Evolutionary conservation across 2,329 filamentous ascomycete genomes (phyloP).

Genomic region (Ceratocystiopsis minuta): DNA sequence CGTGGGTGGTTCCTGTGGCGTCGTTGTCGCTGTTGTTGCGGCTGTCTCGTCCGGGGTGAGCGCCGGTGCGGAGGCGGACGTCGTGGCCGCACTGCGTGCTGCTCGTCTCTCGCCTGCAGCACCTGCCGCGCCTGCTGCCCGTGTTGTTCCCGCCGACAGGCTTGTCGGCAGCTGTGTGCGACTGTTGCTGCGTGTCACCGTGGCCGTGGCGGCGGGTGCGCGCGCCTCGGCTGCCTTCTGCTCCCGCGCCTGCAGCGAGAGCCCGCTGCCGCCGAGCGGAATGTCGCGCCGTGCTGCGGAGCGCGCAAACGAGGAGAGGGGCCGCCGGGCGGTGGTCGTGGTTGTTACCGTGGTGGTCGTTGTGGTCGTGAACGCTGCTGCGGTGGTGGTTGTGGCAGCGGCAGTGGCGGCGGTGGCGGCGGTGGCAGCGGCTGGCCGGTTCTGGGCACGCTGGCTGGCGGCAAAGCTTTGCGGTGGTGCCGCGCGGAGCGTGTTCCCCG

Average conservation of each 20-base stretch:
- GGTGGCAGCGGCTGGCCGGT: constrained; percentile 18
- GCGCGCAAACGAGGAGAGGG: constrained; percentile 1
- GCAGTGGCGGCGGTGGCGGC: not conserved
- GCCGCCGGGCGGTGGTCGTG: not conserved
- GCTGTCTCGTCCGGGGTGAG: not conserved
- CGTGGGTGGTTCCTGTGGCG: too few species aligned
- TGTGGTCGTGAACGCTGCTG: not conserved
- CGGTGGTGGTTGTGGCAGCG: not conserved
- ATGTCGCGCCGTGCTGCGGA: constrained; percentile 7
- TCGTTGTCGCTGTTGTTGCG: too few species aligned
- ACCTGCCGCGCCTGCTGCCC: too few species aligned
- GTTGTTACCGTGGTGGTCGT: not conserved
- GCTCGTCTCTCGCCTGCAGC: too few species aligned
- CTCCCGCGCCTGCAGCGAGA: constrained; percentile 10
- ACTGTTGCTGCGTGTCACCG: not conserved
- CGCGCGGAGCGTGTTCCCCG: constrained; percentile 27
- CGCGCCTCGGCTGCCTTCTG: not conserved
- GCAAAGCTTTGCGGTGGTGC: constrained; percentile 45
- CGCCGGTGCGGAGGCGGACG: not conserved
- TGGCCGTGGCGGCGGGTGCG: not conserved
- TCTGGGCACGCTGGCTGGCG: constrained; percentile 44
- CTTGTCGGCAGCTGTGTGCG: constrained; percentile 8
- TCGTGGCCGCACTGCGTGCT: not conserved
- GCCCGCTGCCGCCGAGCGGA: constrained; percentile 4
- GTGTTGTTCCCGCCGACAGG: not conserved